Conservation (phyloP, 208 protist species). For the Trypanosoma grayi region DNA sequence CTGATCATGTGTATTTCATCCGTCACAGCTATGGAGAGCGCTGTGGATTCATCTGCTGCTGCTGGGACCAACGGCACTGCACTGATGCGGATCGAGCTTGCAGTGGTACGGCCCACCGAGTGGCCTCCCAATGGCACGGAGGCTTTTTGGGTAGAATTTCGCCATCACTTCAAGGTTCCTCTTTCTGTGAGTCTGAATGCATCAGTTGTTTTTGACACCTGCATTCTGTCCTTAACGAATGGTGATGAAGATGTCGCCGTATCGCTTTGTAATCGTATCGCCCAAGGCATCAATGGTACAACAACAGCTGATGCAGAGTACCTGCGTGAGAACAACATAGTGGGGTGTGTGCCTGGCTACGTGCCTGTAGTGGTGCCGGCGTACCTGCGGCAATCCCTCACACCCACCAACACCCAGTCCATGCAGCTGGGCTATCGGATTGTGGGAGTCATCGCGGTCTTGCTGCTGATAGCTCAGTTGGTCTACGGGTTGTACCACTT, state of each 20-base stretch:
- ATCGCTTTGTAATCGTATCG: no score
- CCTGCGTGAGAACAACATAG: no score
- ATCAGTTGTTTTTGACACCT: constrained; percentile 11
- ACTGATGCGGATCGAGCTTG: background rate
- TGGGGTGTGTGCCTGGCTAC: no score
- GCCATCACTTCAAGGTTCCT: background rate
- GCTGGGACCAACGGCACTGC: background rate
- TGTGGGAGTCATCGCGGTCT: background rate
- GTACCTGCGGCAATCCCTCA: background rate
- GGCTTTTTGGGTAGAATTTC: background rate
- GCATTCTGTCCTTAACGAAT: background rate
- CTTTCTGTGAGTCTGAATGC: no score
- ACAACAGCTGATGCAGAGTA: no score
- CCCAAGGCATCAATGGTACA: no score
- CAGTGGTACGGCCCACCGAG: background rate
- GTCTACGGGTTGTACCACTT: constrained; percentile 5
- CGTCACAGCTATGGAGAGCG: background rate
- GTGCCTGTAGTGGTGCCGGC: no score
- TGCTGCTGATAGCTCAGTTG: constrained; percentile 1
- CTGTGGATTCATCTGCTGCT: background rate
- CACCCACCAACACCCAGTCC: background rate
- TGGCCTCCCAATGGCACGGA: constrained; percentile 1
- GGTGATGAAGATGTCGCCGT: no score
- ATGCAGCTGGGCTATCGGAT: constrained; percentile 7
- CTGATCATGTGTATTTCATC: background rate